Evolutionary conservation across 169 alveolate genomes (phyloP).

Genomic region (Eimeria brunetti): DNA sequence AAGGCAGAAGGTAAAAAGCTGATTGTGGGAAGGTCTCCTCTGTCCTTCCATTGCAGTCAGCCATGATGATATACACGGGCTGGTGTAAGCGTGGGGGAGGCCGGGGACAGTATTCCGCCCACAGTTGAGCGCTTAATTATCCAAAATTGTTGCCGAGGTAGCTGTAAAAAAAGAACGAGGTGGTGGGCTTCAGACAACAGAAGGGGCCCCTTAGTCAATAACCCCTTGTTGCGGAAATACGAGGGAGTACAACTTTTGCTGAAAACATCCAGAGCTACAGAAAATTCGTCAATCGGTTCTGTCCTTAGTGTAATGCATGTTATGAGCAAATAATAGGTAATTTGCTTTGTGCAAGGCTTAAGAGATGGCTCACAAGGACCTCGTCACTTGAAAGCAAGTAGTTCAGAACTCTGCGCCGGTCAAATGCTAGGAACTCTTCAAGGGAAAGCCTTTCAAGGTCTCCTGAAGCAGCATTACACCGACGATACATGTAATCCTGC

Average conservation of each 20-base stretch:
- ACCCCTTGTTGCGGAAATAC: constrained; percentile 30
- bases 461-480: not conserved
- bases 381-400: constrained; percentile 28
- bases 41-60: not conserved
- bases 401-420: constrained; percentile 47
- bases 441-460: constrained; percentile 33
- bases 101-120: not conserved
- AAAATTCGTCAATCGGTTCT: not conserved
- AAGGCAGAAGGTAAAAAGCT: not conserved
- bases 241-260: constrained; percentile 45
- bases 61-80: not conserved
- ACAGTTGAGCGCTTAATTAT: not conserved
- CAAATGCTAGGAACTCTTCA: constrained; percentile 56
- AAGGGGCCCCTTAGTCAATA: not conserved
- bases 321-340: not conserved
- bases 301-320: not conserved
- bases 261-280: not conserved
- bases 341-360: not conserved
- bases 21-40: not conserved
- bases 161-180: not conserved
- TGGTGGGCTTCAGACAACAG: not conserved
- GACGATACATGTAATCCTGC: not conserved
- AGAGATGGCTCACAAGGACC: constrained; percentile 35
- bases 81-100: not conserved
- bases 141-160: not conserved